Evolutionary conservation across 2,329 filamentous ascomycete species (phyloP).

Genomic region (Tolypocladium album): DNA sequence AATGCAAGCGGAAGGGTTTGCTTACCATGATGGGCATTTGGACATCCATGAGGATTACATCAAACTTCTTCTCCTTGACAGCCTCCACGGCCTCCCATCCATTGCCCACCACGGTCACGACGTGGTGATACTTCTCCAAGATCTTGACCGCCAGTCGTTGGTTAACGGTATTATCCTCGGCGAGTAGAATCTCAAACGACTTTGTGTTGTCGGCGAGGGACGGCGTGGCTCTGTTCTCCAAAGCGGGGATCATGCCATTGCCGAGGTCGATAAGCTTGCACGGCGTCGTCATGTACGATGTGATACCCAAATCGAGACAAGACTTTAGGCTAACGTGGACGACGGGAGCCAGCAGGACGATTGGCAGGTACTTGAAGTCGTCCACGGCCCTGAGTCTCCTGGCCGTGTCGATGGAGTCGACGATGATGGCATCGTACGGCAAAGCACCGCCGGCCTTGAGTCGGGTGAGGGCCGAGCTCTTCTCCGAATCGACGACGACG

Average conservation of each 20-base stretch:
- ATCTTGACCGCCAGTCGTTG: conserved; percentile 95
- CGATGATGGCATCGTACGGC: conserved; percentile 88
- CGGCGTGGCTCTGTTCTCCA: conserved; percentile 87
- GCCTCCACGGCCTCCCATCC: conserved; percentile 86
- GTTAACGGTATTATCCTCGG: conserved; percentile 96
- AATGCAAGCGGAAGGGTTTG: not conserved
- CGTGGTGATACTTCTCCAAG: conserved; percentile 90
- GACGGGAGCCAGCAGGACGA: conserved; percentile 80
- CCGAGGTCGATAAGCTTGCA: conserved; percentile 89
- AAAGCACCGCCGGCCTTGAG: conserved; percentile 45
- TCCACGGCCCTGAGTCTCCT: conserved; percentile 74
- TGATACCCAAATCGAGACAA: conserved; percentile 87
- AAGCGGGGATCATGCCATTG: conserved; percentile 89
- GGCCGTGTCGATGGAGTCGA: conserved; percentile 90
- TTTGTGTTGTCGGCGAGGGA: conserved; percentile 88
- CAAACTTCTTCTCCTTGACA: conserved; percentile 86
- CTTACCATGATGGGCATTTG: conserved; percentile 98
- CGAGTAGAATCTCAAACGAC: conserved; percentile 89
- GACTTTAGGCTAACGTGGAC: conserved; percentile 91
- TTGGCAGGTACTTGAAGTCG: conserved; percentile 95
- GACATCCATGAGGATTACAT: conserved; percentile 97
- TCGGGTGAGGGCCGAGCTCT: conserved; percentile 45
- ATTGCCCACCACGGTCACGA: conserved; percentile 88
- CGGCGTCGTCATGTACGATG: conserved; percentile 98
- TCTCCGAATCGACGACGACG: conserved; percentile 73